Evolutionary conservation across 139 green algal species (phyloP).

Genomic region (Micractinium sp.): DNA sequence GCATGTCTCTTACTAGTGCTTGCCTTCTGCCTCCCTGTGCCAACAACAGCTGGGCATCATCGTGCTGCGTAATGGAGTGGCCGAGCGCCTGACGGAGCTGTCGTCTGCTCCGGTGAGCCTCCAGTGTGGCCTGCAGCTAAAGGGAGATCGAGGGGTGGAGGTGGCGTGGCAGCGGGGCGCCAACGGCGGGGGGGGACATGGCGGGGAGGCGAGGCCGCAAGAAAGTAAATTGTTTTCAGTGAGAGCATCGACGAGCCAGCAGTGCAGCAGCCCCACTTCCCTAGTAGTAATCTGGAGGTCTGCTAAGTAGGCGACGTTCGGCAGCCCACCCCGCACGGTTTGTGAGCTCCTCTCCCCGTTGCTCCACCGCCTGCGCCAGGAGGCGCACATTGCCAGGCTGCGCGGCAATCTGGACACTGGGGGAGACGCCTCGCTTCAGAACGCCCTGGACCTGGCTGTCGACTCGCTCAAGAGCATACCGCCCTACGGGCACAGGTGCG

Average conservation of each 20-base stretch:
- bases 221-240: too few species aligned
- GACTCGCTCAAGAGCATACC: constrained; percentile 73
- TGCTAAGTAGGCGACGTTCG: too few species aligned
- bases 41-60: constrained; percentile 86
- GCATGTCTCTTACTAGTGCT: background rate
- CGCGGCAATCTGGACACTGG: constrained; percentile 51
- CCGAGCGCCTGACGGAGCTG: constrained; percentile 79
- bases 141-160: too few species aligned
- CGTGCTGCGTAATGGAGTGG: constrained; percentile 83
- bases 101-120: constrained; percentile 64
- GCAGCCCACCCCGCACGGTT: too few species aligned
- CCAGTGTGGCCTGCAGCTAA: background rate
- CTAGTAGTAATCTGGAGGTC: too few species aligned
- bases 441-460: constrained; percentile 79
- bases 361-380: constrained; percentile 27
- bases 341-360: background rate
- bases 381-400: constrained; percentile 68
- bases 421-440: constrained; percentile 86
- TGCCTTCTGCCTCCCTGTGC: background rate
- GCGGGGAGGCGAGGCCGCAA: too few species aligned
- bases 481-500: constrained; percentile 80
- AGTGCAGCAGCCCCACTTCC: too few species aligned
- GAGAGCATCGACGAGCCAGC: too few species aligned
- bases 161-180: too few species aligned
- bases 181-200: too few species aligned